Evolutionary conservation across 116 monocot species (phyloP), one percentile per base, ranked within the genome.

Genomic region (Trichopus zeylanicus): DNA sequence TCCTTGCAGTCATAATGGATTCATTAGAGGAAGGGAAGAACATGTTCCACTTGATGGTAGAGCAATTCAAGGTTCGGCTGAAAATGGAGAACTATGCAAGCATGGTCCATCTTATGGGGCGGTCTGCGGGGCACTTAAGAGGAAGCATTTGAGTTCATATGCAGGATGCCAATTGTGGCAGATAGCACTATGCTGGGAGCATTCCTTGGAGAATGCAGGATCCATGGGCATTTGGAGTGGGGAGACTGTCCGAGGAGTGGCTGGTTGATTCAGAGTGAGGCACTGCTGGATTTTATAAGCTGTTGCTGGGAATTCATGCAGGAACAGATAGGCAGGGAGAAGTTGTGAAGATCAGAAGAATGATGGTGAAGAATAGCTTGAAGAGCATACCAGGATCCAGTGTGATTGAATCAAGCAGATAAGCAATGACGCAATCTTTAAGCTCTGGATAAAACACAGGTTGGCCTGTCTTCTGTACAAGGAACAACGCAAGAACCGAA

Each of bases 71-170:
- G 0, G 31, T 67, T 19, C 7, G 28, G 19, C 62, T 56, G 18
- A 42, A 8, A 23, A 28, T 48, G 48, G 61, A 67, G 48, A 66
- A 73, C 31, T 73, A 55, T 28, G 35, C 56, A 0, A 48, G 47
- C 56, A 20, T 73, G 26, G 73, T 67, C 6, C 61, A 73, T 60
- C 55, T 73, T 8, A 22, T 73, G 8, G 67, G 73, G 25, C 46
- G 62, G 31, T 60, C 67, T n/a, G n/a, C n/a, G n/a, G 7, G 73
- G 73, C 8, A 29, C 26, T 16, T 33, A 67, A 11, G 26, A 56
- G 24, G 67, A 73, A 59, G 73, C 73, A 1, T 19, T 39, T 5
- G 27, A 27, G 47, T 73, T 73, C 26, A 31, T 73, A 31, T 33
- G 42, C 2, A 48, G 37, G 66, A 73, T 73, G 73, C 46, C 54